Evolutionary conservation across 768 basidiomycete species (phyloP).

Genomic region (Tylopilus vinaceipallidus): DNA sequence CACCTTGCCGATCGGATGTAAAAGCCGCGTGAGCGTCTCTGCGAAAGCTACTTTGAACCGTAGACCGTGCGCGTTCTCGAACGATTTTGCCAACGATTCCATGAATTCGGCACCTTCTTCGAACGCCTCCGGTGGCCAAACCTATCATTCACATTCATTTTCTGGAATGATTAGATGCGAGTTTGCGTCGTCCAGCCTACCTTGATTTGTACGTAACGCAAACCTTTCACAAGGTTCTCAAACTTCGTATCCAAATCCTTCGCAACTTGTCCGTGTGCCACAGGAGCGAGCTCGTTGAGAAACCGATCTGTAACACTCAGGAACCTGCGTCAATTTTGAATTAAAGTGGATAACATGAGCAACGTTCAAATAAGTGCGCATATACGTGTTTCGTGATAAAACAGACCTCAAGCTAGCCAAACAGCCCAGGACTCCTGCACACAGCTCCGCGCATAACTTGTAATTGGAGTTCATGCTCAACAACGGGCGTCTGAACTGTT

Average conservation of each 20-base stretch:
- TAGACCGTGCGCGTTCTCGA: conserved; percentile 79
- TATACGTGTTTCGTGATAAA: background rate
- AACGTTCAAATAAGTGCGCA: background rate
- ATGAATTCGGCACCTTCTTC: conserved; percentile 93
- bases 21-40: conserved; percentile 68
- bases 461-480: conserved; percentile 71
- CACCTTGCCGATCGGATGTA: conserved; percentile 90
- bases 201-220: conserved; percentile 82
- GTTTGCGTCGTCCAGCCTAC: conserved; percentile 34
- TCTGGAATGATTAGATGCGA: background rate
- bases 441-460: conserved; percentile 76
- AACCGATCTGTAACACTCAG: conserved; percentile 93
- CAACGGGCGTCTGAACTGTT: conserved; percentile 71
- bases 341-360: background rate
- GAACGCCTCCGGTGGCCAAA: conserved; percentile 91
- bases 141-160: conserved; percentile 41
- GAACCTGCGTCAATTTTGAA: conserved; percentile 50
- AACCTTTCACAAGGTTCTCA: conserved; percentile 80
- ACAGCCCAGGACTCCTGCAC: conserved; percentile 80
- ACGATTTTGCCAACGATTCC: conserved; percentile 78
- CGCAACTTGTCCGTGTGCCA: conserved; percentile 69
- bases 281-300: conserved; percentile 70
- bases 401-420: conserved; percentile 76
- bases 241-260: conserved; percentile 82
- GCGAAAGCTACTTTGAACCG: conserved; percentile 83